Base-by-base conservation (phyloP, 2,329 filamentous ascomycete species). In the Blastomyces parvus region DNA sequence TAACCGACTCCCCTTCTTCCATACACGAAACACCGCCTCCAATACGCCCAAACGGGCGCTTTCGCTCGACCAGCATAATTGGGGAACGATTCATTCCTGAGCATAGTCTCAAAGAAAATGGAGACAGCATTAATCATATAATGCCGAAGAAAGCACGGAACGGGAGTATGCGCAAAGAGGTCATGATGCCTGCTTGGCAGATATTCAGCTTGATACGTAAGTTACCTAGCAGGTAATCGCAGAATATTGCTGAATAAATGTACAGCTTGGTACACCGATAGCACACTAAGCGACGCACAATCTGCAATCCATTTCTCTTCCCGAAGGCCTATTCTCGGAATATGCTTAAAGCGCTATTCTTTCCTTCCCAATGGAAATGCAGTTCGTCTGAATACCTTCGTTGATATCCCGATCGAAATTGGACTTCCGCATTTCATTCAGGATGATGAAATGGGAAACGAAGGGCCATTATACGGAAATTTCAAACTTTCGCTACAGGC, bases 171-270 rank as follows among this genome's bases (percentile, higher is more conserved):
- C 75, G 83, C 67, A 96, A 93, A 71, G 92, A 96, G 70, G 89
- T 97, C 17, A 87, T 93, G 64, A 96, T 97, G 80, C 93, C 93
- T 46, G 94, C 94, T 1, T 97, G 92, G 91, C 93, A 97, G 71
- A 96, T 97, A 72, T 97, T 97, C 77, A 91, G 89, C 70, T 80
- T 97, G 33, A 91, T 97, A 69, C 92, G 89, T 91, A 79, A 77
- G 88, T 81, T 69, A 62, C 48, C n/a, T 61, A 19, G 22, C 25
- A 63, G 22, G 53, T 27, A 42, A 30, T 48, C 19, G 46, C 27
- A 63, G 66, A 59, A 36, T 30, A 64, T 11, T 66, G 77, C 80
- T 68, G 42, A 64, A 62, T 36, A 69, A 78, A 80, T 73, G 81
- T 66, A 59, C 59, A 92, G 89, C 92, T 36, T 97, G 92, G 92